Evolutionary conservation across 345 rosid species (phyloP), one percentile per base, ranked within the genome.

Genomic region (Trapa incisa): DNA sequence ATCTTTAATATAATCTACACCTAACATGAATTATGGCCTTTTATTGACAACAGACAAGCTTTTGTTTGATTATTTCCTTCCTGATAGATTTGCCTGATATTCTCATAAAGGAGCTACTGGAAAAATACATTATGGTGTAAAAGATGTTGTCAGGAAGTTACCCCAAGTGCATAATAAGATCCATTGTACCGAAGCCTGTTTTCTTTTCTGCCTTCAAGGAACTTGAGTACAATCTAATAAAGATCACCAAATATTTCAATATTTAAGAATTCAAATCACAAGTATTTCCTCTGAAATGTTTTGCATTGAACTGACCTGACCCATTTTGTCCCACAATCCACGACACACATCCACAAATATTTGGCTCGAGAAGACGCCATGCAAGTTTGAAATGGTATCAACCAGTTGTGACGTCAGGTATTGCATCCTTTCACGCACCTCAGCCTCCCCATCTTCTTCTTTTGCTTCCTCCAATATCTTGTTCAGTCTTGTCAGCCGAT

Each of bases 291-390:
- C 36, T 11, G 36, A 38, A 41, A 5, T 10, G 17, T 38, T 48
- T 6, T 67, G 17, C 22, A 22, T 53, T 48, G 36, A 33, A 41
- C 68, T 71, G 43, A 91, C 97, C 88, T 91, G 93, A 67, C 96
- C 99, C 93, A 89, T 87, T 76, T 87, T 83, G 72, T 94, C 99
- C 97, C 97, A 94, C 70, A 91, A 84, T 63, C 91, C 93, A 39
- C 96, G 91, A 75, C 91, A 85, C 33, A 81, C 79, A 69, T 97
- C 89, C 14, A 91, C 83, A 74, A 94, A 94, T 71, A 94, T 89
- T 80, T 79, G 74, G 68, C 86, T 85, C 41, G 91, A 76, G 71
- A 89, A 94, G 66, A 86, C 90, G 61, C 83, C 88, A 29, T 94
- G 93, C 71, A 94, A 75, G 74, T 89, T 94, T 57, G 89, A 78